Evolutionary conservation across 371 early-diverging fungal species (phyloP).

Genomic region (Thermomucor indicae-seudaticae): DNA sequence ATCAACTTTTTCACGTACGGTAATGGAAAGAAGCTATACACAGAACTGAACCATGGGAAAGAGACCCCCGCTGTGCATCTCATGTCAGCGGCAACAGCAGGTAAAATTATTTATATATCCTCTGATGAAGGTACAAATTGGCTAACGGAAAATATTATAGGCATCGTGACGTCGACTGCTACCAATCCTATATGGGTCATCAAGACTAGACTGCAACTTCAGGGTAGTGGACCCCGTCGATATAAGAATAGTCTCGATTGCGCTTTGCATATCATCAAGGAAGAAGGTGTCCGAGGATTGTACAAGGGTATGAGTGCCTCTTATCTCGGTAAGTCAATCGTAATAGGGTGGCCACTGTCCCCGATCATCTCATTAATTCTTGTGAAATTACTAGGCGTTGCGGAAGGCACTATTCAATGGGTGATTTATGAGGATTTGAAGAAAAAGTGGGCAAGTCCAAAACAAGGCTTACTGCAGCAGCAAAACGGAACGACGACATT

Average conservation of each 20-base stretch:
- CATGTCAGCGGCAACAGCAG: constrained; percentile 81
- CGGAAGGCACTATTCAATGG: constrained; percentile 93
- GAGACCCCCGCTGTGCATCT: constrained; percentile 85
- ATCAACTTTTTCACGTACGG: constrained; percentile 91
- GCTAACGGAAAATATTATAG: not conserved
- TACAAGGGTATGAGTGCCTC: constrained; percentile 93
- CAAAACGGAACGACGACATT: constrained; percentile 5
- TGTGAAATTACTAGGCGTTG: constrained; percentile 63
- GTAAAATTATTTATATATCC: too few species aligned
- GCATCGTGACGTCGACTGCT: constrained; percentile 67
- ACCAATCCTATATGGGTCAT: constrained; percentile 98
- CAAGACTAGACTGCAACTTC: constrained; percentile 93
- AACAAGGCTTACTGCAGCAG: constrained; percentile 2
- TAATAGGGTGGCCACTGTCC: too few species aligned
- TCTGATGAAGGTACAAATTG: too few species aligned
- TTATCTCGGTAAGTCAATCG: constrained; percentile 55
- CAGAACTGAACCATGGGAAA: constrained; percentile 65
- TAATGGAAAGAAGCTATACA: constrained; percentile 77
- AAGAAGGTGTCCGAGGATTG: constrained; percentile 81
- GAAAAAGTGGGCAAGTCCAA: constrained; percentile 21
- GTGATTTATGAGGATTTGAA: constrained; percentile 93
- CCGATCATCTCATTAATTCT: too few species aligned
- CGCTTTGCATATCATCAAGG: constrained; percentile 53
- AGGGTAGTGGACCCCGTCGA: constrained; percentile 30
- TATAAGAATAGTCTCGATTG: constrained; percentile 83